These are phyloP conservation scores for Ceratonia siliqua DNA, from an alignment of 306 rosid genomes.

Conservation along the genomic window DNA sequence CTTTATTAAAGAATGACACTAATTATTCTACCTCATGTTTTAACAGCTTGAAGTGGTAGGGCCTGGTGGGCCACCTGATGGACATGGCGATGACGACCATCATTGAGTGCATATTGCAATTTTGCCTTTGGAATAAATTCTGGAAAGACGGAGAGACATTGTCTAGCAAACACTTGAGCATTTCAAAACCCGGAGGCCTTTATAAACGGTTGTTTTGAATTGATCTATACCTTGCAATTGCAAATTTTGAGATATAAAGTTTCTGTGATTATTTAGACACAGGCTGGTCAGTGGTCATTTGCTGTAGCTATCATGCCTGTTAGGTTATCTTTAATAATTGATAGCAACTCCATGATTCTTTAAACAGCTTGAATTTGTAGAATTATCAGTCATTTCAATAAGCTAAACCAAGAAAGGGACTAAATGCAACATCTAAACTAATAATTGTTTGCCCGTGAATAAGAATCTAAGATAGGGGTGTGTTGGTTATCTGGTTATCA, in stretches of 20 bases:
- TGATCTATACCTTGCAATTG: conserved; percentile 43
- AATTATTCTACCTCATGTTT: no score
- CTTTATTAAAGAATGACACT: no score
- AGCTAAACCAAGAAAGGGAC: background rate
- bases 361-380: conserved; percentile 30
- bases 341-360: conserved; percentile 53
- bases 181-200: conserved; percentile 44
- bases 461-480: background rate
- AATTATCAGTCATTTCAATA: conserved; percentile 9
- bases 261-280: conserved; percentile 53
- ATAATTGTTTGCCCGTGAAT: background rate
- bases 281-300: conserved; percentile 36
- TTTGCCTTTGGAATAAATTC: conserved; percentile 58
- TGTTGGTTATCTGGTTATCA: background rate
- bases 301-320: conserved; percentile 41
- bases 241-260: conserved; percentile 44
- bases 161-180: conserved; percentile 45
- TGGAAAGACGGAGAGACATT: conserved; percentile 46
- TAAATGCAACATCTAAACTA: background rate
- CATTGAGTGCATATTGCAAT: conserved; percentile 49
- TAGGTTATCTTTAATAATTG: conserved; percentile 54
- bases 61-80: conserved; percentile 92
- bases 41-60: conserved; percentile 93
- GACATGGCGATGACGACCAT: conserved; percentile 64
- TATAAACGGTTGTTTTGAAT: conserved; percentile 41